Evolutionary conservation across 2,329 filamentous ascomycete genomes (phyloP).

Genomic region (Colletotrichum costaricense): DNA sequence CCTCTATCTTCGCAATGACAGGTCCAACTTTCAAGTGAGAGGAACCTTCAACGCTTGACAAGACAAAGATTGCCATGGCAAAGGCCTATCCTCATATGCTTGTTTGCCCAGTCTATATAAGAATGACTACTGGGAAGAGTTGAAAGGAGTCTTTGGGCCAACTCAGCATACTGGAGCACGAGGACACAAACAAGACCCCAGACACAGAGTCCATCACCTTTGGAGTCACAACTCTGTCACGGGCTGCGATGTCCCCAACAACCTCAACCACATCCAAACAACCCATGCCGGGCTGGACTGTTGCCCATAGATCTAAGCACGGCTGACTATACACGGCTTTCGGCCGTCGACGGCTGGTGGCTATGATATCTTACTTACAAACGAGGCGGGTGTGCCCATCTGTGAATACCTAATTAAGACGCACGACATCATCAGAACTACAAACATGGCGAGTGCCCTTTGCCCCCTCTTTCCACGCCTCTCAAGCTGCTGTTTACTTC

Average conservation of each 20-base stretch:
- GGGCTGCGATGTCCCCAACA: neutral
- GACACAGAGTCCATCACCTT: neutral
- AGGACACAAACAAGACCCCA: neutral
- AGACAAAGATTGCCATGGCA: neutral
- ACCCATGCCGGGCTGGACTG: neutral
- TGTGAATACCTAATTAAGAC: neutral
- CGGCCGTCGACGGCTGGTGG: neutral
- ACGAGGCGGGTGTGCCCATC: neutral
- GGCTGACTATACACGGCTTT: neutral
- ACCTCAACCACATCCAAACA: neutral
- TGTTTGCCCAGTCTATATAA: neutral
- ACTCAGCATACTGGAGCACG: neutral
- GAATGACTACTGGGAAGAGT: neutral
- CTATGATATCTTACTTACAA: neutral
- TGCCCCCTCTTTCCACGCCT: neutral
- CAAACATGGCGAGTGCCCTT: neutral
- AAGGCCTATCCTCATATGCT: neutral
- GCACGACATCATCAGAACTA: neutral
- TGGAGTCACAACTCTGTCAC: neutral
- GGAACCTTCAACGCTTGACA: neutral
- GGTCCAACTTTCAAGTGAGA: neutral
- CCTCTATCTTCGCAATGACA: neutral
- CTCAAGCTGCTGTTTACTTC: neutral
- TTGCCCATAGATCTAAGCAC: neutral
- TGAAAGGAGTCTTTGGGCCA: neutral